Base-by-base conservation (phyloP, 495 filamentous ascomycete genomes). In the Penicillium cinerascens region DNA sequence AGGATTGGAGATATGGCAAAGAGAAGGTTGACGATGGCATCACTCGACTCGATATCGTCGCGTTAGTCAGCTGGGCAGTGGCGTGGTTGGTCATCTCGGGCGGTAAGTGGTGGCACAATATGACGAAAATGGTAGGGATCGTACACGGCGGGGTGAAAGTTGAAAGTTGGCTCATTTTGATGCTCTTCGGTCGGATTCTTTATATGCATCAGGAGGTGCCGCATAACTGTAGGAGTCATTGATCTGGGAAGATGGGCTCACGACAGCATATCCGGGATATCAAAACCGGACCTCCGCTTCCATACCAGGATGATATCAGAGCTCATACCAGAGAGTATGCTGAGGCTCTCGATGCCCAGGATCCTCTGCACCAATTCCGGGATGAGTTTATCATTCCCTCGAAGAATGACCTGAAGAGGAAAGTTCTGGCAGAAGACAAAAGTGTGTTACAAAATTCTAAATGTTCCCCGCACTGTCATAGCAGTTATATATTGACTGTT, bases 301-400 rank as follows among this genome's bases (percentile, higher is more conserved):
- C 65, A 27, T 67, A 74, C 46, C 40, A 55, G 25, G 68, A 76
- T 50, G 71, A 74, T 72, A 68, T 66, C 58, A 64, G 66, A 55
- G 66, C 67, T 9, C 67, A 68, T 47, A 66, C 61, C 4, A 63
- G 64, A 48, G 80, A 80, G 49, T 83, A 87, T 72, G 87, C 89
- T 44, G 65, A 73, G 27, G 67, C 73, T 44, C 72, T 91, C 26
- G 92, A 97, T 69, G 69, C 67, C 10, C 72, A 81, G 58, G 92
- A 97, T 68, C 65, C 75, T 21, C 78, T 98, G 44, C 70, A 71
- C 23, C 71, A 79, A 26, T 80, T 92, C 29, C 83, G 89, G 23
- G 65, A 79, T 17, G 87, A 96, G 62, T 98, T 97, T 64, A 77
- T 87, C 38, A 88, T 96, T 54, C 93, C 93, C 13, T 86, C 88